phyloP scores from a whole-genome alignment of 2,329 filamentous ascomycete species.

The Diaporthe sp. region DNA sequence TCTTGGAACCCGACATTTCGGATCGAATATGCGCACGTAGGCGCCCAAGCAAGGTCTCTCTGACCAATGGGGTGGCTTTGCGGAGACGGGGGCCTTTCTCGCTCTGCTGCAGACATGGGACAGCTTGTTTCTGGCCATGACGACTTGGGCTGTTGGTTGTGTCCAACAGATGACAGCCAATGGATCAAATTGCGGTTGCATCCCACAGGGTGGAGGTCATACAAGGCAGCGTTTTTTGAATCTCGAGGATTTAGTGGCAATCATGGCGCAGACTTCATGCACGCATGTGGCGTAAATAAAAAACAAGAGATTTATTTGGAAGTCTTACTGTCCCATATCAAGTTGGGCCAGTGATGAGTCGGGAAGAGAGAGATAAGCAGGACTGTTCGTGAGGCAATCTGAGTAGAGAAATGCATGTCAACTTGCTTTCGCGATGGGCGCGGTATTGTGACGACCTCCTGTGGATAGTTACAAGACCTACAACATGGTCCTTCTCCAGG shows the following conservation, averaged over 20 bases:
- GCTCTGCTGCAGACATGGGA: constrained; percentile 11
- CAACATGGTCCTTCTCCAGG: background rate
- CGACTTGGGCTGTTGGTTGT: constrained; percentile 34
- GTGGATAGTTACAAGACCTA: too few species aligned
- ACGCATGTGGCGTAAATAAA: background rate
- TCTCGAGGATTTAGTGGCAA: background rate
- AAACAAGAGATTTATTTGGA: background rate
- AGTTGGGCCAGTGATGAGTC: background rate
- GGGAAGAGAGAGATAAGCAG: background rate
- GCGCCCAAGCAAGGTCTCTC: background rate
- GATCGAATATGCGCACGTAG: constrained; percentile 19
- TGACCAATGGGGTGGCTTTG: constrained; percentile 9
- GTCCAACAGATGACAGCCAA: constrained; percentile 25
- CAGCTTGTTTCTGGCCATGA: background rate
- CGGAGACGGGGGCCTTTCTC: background rate
- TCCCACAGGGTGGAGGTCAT: constrained; percentile 1
- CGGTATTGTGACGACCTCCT: background rate
- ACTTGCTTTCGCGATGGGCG: background rate
- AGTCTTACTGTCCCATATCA: background rate
- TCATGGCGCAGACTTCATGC: background rate
- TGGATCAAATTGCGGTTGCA: constrained; percentile 15
- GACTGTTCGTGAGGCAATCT: background rate
- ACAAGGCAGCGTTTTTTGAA: background rate
- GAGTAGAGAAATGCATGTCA: background rate
- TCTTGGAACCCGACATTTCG: constrained; percentile 27